These are phyloP conservation scores for Leccinum sublutescens DNA, from an alignment of 768 basidiomycete genomes.

Conservation along the genomic window DNA sequence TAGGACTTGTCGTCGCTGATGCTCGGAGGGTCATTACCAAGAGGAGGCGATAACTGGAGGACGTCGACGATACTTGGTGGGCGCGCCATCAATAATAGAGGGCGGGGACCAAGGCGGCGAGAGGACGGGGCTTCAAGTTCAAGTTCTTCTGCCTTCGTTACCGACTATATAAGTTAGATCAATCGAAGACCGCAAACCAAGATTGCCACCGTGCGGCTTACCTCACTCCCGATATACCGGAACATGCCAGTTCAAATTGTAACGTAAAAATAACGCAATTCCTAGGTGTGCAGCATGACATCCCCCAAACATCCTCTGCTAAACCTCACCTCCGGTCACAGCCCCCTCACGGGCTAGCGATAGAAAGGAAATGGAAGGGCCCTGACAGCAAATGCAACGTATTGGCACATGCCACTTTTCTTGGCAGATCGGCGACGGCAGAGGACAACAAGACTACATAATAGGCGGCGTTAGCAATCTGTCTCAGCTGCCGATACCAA, in stretches of 20 bases:
- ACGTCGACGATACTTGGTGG: conserved; percentile 1
- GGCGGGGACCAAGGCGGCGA: background rate
- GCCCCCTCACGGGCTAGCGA: background rate
- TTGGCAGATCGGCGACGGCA: too few relatives aligned
- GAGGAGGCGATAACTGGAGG: background rate
- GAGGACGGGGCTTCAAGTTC: background rate
- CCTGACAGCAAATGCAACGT: too few relatives aligned
- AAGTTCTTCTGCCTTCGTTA: background rate
- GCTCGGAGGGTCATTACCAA: conserved; percentile 4
- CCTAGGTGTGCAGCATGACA: too few relatives aligned
- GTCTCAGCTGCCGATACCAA: background rate
- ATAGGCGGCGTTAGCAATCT: too few relatives aligned
- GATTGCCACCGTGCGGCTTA: too few relatives aligned
- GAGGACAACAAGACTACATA: too few relatives aligned
- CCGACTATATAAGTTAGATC: background rate
- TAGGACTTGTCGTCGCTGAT: conserved; percentile 21
- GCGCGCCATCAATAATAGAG: conserved; percentile 8
- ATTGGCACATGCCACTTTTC: too few relatives aligned
- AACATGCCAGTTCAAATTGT: too few relatives aligned
- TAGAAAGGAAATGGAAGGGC: background rate
- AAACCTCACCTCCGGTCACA: background rate
- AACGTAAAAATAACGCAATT: background rate
- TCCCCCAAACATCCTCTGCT: too few relatives aligned
- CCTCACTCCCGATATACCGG: background rate
- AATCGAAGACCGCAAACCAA: background rate